phyloP scores from a whole-genome alignment of 2,329 filamentous ascomycete genomes.

The Onygenales sp. region DNA sequence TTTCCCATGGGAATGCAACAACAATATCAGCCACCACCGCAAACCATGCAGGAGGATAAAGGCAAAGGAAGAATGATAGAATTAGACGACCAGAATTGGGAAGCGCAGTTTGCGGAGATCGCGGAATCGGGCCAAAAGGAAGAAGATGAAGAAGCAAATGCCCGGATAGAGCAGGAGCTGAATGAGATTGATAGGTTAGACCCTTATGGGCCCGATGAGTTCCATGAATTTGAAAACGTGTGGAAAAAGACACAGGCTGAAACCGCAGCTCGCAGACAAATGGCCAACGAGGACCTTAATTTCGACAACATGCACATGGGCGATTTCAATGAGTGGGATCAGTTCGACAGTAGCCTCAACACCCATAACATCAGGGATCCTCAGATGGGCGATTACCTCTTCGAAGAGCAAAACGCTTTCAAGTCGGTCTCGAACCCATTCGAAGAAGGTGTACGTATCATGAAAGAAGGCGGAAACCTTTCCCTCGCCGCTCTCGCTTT shows the following conservation, averaged over 20 bases:
- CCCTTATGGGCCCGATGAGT: constrained; percentile 51
- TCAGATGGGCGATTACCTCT: constrained; percentile 79
- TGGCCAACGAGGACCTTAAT: constrained; percentile 56
- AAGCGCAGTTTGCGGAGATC: constrained; percentile 88
- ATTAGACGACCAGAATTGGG: constrained; percentile 89
- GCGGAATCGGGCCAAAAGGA: constrained; percentile 49
- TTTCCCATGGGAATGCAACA: constrained; percentile 43
- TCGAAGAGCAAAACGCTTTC: constrained; percentile 91
- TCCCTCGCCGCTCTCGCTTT: constrained; percentile 90
- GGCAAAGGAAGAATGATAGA: constrained; percentile 78
- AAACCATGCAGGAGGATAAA: constrained; percentile 55
- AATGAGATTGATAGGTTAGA: constrained; percentile 83
- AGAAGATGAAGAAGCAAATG: constrained; percentile 55
- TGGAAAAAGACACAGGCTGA: constrained; percentile 40
- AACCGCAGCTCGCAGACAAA: constrained; percentile 39
- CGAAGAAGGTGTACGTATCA: constrained; percentile 84
- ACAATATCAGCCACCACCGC: constrained; percentile 16
- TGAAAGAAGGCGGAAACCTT: constrained; percentile 87
- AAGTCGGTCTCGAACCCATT: constrained; percentile 73
- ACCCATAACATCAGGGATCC: constrained; percentile 66
- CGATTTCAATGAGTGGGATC: constrained; percentile 72
- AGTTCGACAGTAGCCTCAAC: constrained; percentile 56
- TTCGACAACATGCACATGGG: constrained; percentile 48
- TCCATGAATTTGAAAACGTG: constrained; percentile 81
- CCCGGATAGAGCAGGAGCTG: constrained; percentile 74